Conservation (phyloP, 2,329 filamentous ascomycete genomes). For the Microdochium trichocladiopsis region DNA sequence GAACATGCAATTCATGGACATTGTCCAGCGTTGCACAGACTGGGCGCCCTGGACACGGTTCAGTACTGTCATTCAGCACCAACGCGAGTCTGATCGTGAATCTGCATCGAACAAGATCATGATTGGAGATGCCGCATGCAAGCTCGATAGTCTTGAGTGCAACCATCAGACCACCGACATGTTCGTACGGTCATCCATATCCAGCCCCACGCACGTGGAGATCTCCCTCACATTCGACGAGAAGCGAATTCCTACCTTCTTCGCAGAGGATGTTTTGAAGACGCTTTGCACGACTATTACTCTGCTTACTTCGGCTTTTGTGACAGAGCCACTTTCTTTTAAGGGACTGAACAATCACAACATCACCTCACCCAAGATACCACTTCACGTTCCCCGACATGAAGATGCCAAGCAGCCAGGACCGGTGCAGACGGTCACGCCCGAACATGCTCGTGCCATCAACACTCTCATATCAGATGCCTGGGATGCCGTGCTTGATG, state of each 20-base stretch:
- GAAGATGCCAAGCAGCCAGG: conserved; percentile 3
- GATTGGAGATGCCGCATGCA: conserved; percentile 37
- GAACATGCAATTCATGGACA: conserved; percentile 41
- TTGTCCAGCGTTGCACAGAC: conserved; percentile 44
- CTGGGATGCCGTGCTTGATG: conserved; percentile 37
- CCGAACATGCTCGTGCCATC: conserved; percentile 30
- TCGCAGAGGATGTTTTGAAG: conserved; percentile 36
- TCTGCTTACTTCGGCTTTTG: conserved; percentile 36
- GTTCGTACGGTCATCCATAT: conserved; percentile 32
- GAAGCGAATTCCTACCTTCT: conserved; percentile 29
- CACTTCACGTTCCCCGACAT: conserved; percentile 22
- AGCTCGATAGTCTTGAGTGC: conserved; percentile 32
- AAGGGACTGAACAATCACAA: conserved; percentile 31
- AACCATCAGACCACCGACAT: conserved; percentile 36
- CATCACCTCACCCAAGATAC: conserved; percentile 30
- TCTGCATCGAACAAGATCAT: conserved; percentile 29
- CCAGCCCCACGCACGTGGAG: conserved; percentile 26
- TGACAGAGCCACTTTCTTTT: conserved; percentile 37
- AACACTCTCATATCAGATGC: conserved; percentile 32
- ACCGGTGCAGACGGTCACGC: conserved; percentile 10
- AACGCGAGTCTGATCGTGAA: conserved; percentile 30
- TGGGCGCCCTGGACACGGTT: conserved; percentile 48
- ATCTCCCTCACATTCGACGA: conserved; percentile 39
- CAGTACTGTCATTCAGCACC: conserved; percentile 47
- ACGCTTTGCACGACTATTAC: conserved; percentile 38